Base-by-base conservation (phyloP, 352 stramenopile species). In the Phytophthora agathidicida region DNA sequence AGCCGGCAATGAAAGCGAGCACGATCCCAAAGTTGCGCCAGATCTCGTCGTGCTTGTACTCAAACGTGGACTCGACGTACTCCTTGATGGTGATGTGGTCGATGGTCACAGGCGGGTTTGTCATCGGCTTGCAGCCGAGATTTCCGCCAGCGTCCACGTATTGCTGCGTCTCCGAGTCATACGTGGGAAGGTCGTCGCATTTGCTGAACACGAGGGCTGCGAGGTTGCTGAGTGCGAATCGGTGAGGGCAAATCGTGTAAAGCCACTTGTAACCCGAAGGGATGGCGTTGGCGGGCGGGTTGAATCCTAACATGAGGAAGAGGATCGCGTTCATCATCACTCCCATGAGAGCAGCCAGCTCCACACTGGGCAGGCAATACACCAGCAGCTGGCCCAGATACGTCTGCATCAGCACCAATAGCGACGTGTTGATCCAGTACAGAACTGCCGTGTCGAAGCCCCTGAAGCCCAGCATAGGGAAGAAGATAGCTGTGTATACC, bases 41-140 rank as follows among this genome's bases (percentile, higher is more conserved):
- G 17, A 85, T 73, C 26, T 89, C 68, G 44, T 87, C 70, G 64
- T 83, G 65, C 51, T 84, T 75, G 55, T 86, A 83, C 17, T 73
- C 46, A 39, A 87, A 89, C 3, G 60, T 58, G 8, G 33, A 52
- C 28, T 86, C 77, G 6, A 80, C 39, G 38, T 77, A 89, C 49
- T 83, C 57, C 60, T 87, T 84, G 43, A 89, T 70, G 3, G 65
- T 88, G 22, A 61, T 69, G 38, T 77, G 53, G 31, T 26, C 31
- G 23, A 79, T 61, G 16, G 51, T 53, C n/a, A 65, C 51, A 9
- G 77, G 74, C 4, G 65, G 41, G 16, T 74, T 66, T 2, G 38
- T 35, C 55, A 89, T 66, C 0, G 58, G 49, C 20, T 83, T 61
- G 35, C 79, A 89, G 1, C 62, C 74, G 13, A 87, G 35, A 46